These are phyloP conservation scores for Deinandra increscens DNA, from an alignment of 129 eudicot species.

Conservation along the genomic window DNA sequence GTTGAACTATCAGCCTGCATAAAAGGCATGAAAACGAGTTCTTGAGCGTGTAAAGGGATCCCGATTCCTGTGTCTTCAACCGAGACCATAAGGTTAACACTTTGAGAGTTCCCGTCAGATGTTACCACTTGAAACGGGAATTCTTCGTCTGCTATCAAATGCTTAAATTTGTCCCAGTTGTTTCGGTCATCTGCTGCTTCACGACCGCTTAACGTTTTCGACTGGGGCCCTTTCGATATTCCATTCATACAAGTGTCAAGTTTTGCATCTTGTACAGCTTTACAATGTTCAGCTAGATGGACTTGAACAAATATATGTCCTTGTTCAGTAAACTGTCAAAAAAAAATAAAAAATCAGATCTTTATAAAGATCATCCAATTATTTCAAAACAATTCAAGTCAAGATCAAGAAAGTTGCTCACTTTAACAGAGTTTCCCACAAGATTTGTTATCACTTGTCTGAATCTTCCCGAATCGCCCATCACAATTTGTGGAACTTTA, in stretches of 20 bases:
- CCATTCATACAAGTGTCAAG: conserved; percentile 46
- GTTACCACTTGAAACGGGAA: conserved; percentile 28
- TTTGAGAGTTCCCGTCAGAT: conserved; percentile 33
- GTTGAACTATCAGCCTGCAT: conserved; percentile 94
- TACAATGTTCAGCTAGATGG: conserved; percentile 62
- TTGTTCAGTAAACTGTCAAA: conserved; percentile 66
- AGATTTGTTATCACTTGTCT: conserved; percentile 86
- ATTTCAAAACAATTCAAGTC: not conserved
- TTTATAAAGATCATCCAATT: not conserved
- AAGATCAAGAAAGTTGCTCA: conserved; percentile 35
- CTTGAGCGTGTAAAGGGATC: conserved; percentile 71
- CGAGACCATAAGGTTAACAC: conserved; percentile 57
- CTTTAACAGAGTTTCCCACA: conserved; percentile 84
- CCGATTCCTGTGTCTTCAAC: conserved; percentile 94
- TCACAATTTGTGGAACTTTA: conserved; percentile 71
- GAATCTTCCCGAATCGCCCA: conserved; percentile 91
- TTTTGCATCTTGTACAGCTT: conserved; percentile 42
- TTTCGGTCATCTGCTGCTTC: conserved; percentile 68
- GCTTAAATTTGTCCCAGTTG: conserved; percentile 59
- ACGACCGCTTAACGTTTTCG: conserved; percentile 70
- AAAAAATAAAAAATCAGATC: not conserved
- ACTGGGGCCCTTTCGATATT: conserved; percentile 34
- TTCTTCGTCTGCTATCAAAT: conserved; percentile 52
- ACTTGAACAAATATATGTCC: conserved; percentile 87
- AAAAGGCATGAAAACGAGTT: conserved; percentile 69